Conservation (phyloP, 164 flowering plant species). For the Litsea cubeba region DNA sequence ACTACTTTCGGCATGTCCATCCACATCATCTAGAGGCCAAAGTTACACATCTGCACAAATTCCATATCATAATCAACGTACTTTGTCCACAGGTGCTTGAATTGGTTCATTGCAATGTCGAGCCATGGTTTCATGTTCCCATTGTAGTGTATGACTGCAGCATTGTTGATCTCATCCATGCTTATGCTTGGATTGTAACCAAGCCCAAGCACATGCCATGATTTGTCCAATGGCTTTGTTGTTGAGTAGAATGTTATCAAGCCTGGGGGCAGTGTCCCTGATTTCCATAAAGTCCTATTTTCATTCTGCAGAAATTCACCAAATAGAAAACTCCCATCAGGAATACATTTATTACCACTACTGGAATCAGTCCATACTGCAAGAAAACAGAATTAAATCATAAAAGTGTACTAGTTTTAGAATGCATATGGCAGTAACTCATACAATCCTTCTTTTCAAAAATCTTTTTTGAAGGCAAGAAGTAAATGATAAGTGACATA, state of each 20-base stretch:
- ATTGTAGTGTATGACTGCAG: slow-evolving; percentile 86
- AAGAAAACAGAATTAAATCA: not conserved
- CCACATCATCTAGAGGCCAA: slow-evolving; percentile 56
- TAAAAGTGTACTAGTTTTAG: not conserved
- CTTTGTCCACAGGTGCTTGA: slow-evolving; percentile 75
- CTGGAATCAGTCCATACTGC: not conserved
- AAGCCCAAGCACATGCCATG: slow-evolving; percentile 92
- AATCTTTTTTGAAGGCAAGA: no score
- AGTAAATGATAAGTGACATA: no score
- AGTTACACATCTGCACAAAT: slow-evolving; percentile 91
- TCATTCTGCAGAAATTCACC: slow-evolving; percentile 45
- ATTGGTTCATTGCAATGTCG: slow-evolving; percentile 88
- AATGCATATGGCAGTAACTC: no score
- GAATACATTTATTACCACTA: no score
- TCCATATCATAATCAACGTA: slow-evolving; percentile 86
- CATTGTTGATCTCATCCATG: slow-evolving; percentile 80
- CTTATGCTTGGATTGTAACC: slow-evolving; percentile 90
- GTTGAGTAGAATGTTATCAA: slow-evolving; percentile 72
- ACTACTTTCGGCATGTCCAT: not conserved
- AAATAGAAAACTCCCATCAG: slow-evolving; percentile 1
- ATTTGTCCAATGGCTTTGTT: slow-evolving; percentile 82
- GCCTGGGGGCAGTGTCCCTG: slow-evolving; percentile 80
- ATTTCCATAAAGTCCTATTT: slow-evolving; percentile 61
- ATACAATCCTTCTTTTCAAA: no score
- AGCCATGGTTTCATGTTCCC: slow-evolving; percentile 99